Conservation (phyloP, 805 yeast species). For the Kuraishia floccosa region DNA sequence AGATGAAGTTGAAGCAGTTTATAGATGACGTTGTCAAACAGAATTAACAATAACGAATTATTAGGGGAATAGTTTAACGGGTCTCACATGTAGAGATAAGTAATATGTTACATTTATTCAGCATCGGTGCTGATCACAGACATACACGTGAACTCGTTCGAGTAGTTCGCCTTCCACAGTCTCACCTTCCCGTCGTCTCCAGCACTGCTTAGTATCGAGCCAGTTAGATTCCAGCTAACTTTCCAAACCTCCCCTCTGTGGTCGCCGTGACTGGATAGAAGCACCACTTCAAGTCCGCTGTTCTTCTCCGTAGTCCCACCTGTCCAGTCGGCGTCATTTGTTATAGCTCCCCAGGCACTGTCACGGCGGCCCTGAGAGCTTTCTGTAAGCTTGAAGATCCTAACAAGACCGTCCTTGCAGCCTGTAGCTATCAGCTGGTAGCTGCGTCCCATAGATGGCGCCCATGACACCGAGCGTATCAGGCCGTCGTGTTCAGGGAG, state of each 20-base stretch:
- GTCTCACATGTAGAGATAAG: background rate
- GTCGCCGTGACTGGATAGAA: conserved; percentile 58
- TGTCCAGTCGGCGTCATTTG: conserved; percentile 1
- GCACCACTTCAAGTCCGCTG: conserved; percentile 30
- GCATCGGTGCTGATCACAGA: conserved; percentile 63
- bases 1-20: no score
- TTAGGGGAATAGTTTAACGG: no score
- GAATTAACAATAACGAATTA: no score
- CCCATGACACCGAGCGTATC: conserved; percentile 89
- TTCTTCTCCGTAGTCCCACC: background rate
- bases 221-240: conserved; percentile 90
- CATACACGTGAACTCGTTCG: conserved; percentile 84
- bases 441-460: conserved; percentile 88
- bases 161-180: conserved; percentile 83
- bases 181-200: conserved; percentile 93
- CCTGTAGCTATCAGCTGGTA: conserved; percentile 90
- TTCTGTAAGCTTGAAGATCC: conserved; percentile 70
- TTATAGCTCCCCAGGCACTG: background rate
- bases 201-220: conserved; percentile 83
- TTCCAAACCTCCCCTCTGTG: conserved; percentile 92
- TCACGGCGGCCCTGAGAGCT: conserved; percentile 3
- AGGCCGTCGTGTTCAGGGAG: conserved; percentile 81
- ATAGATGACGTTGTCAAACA: no score
- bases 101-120: background rate
- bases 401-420: conserved; percentile 86